These are phyloP conservation scores for Pythium aphanidermatum DNA, from an alignment of 352 stramenopile genomes.

Conservation along the genomic window DNA sequence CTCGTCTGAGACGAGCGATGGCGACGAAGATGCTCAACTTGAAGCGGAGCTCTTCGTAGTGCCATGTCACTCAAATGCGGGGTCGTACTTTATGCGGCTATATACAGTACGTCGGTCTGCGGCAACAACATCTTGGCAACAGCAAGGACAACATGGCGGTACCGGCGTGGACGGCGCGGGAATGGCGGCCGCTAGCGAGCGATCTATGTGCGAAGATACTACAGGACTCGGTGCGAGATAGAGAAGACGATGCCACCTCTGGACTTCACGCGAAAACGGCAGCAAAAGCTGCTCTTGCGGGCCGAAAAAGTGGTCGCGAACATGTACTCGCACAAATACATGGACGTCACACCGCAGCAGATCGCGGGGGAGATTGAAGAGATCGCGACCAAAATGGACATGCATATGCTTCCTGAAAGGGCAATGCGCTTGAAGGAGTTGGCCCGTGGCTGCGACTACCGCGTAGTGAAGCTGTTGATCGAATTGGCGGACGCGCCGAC, in stretches of 20 bases:
- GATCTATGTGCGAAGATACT: slow-evolving; percentile 34
- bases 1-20: no score
- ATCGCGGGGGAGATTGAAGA: slow-evolving; percentile 32
- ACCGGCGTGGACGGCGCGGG: slow-evolving; percentile 41
- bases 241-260: background rate
- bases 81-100: background rate
- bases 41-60: no score
- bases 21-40: no score
- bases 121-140: background rate
- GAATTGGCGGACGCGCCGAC: slow-evolving; percentile 50
- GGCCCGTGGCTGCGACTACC: slow-evolving; percentile 28
- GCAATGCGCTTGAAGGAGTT: slow-evolving; percentile 29
- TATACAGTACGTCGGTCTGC: background rate
- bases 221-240: no score
- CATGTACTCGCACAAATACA: slow-evolving; percentile 43
- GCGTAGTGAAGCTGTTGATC: slow-evolving; percentile 53
- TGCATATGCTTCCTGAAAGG: slow-evolving; percentile 46
- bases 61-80: background rate
- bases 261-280: slow-evolving; percentile 1
- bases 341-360: slow-evolving; percentile 43
- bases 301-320: slow-evolving; percentile 43
- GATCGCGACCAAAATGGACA: slow-evolving; percentile 42
- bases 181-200: slow-evolving; percentile 52
- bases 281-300: slow-evolving; percentile 27
- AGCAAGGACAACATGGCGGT: slow-evolving; percentile 14